Evolutionary conservation across 768 basidiomycete genomes (phyloP).

Genomic region (Stropharia rugosoannulata): DNA sequence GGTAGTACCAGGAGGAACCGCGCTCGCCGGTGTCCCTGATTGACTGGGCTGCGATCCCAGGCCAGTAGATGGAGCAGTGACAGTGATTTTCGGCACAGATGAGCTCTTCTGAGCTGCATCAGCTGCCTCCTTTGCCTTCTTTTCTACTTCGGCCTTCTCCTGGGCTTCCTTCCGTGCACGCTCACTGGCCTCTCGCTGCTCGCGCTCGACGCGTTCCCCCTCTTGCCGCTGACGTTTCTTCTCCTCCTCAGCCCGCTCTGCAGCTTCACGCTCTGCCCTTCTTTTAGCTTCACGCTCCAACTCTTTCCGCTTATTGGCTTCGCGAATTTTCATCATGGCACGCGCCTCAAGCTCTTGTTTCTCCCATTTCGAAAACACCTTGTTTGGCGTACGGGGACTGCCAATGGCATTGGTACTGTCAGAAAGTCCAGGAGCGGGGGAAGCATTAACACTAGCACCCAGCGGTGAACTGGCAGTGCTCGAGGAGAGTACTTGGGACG

Average conservation of each 20-base stretch:
- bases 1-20: slow-evolving; percentile 8
- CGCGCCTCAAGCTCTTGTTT: slow-evolving; percentile 83
- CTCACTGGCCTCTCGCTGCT: slow-evolving; percentile 19
- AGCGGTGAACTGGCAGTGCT: slow-evolving; percentile 17
- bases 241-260: slow-evolving; percentile 25
- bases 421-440: slow-evolving; percentile 26
- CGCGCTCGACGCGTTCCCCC: slow-evolving; percentile 26
- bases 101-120: slow-evolving; percentile 10
- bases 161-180: slow-evolving; percentile 10
- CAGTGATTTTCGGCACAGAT: slow-evolving; percentile 8
- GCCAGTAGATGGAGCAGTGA: slow-evolving; percentile 9
- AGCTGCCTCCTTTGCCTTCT: slow-evolving; percentile 14
- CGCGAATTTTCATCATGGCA: slow-evolving; percentile 71
- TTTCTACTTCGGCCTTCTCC: slow-evolving; percentile 9
- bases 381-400: slow-evolving; percentile 24
- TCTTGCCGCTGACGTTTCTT: slow-evolving; percentile 27
- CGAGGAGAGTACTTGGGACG: slow-evolving; percentile 37
- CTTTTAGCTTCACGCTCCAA: slow-evolving; percentile 38
- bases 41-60: slow-evolving; percentile 2
- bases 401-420: slow-evolving; percentile 53
- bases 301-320: slow-evolving; percentile 44
- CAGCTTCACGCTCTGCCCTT: slow-evolving; percentile 35
- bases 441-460: not conserved
- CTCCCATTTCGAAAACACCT: slow-evolving; percentile 76
- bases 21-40: slow-evolving; percentile 10